Evolutionary conservation across 169 alveolate species (phyloP).

Genomic region (Plasmodium malariae): DNA sequence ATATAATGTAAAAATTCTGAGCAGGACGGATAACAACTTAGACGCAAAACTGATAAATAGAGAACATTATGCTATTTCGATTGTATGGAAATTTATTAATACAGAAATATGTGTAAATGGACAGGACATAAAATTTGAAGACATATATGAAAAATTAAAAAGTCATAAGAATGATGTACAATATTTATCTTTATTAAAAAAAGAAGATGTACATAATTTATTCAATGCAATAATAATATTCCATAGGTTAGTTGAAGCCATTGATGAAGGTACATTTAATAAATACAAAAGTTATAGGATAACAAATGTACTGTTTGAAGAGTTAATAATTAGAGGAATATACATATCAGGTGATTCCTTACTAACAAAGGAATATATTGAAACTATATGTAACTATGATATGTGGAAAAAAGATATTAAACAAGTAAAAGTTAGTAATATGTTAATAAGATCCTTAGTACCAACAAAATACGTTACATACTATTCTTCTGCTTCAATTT

Average conservation of each 20-base stretch:
- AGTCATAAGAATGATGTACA: conserved; percentile 21
- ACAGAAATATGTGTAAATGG: conserved; percentile 49
- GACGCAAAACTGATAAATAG: conserved; percentile 1
- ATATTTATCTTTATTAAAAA: conserved; percentile 10
- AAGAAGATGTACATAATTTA: conserved; percentile 52
- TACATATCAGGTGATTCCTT: conserved; percentile 73
- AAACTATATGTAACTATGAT: conserved; percentile 44
- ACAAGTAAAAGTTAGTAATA: conserved; percentile 63
- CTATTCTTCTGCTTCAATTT: conserved; percentile 19
- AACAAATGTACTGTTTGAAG: conserved; percentile 62
- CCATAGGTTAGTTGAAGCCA: conserved; percentile 48
- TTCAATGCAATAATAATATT: conserved; percentile 49
- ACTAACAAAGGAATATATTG: conserved; percentile 59
- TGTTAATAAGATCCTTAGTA: conserved; percentile 38
- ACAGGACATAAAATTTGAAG: conserved; percentile 29
- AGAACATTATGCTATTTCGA: conserved; percentile 43
- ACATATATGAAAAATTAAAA: conserved; percentile 42
- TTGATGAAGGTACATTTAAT: conserved; percentile 37
- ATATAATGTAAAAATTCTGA: conserved; percentile 9
- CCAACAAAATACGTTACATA: conserved; percentile 35
- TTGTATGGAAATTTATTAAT: conserved; percentile 65
- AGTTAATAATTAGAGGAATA: conserved; percentile 27
- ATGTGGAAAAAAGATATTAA: conserved; percentile 57
- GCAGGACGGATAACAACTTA: conserved; percentile 8
- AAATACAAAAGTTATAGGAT: conserved; percentile 62